phyloP scores from a whole-genome alignment of 2,329 filamentous ascomycete genomes.

The Juglanconis oblonga region DNA sequence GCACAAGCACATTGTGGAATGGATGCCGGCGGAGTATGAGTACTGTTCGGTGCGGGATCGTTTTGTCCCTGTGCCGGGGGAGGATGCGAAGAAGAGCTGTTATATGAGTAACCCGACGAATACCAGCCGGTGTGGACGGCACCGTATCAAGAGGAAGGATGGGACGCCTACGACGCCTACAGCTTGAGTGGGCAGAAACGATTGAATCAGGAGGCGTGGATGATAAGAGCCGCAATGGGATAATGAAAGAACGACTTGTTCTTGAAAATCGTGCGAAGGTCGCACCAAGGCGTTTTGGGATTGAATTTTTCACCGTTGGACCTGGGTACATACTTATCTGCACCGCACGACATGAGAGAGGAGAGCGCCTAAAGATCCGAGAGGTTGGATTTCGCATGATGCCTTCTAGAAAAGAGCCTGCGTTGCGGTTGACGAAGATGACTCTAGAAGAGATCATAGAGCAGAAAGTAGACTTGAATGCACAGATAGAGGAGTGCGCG shows the following conservation, averaged over 20 bases:
- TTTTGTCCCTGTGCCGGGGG: conserved; percentile 48
- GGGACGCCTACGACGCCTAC: conserved; percentile 9
- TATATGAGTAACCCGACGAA: conserved; percentile 60
- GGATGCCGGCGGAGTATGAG: conserved; percentile 55
- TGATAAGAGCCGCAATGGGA: no score
- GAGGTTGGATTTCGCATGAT: background rate
- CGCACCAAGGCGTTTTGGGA: background rate
- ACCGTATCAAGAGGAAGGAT: conserved; percentile 35
- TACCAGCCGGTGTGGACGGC: conserved; percentile 55
- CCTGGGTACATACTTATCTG: no score
- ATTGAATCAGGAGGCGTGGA: background rate
- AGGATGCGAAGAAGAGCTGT: conserved; percentile 49
- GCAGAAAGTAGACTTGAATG: background rate
- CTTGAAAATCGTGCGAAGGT: no score
- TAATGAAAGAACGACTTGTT: no score
- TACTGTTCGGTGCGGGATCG: conserved; percentile 60
- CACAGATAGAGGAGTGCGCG: background rate
- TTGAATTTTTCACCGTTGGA: background rate
- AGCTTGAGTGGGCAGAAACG: background rate
- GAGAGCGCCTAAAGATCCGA: background rate
- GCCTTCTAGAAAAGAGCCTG: background rate
- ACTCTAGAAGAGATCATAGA: background rate
- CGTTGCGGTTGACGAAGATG: background rate
- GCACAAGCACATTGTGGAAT: conserved; percentile 58
- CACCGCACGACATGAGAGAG: background rate